Evolutionary conservation across 169 alveolate species (phyloP).

Genomic region (Babesia caballi): DNA sequence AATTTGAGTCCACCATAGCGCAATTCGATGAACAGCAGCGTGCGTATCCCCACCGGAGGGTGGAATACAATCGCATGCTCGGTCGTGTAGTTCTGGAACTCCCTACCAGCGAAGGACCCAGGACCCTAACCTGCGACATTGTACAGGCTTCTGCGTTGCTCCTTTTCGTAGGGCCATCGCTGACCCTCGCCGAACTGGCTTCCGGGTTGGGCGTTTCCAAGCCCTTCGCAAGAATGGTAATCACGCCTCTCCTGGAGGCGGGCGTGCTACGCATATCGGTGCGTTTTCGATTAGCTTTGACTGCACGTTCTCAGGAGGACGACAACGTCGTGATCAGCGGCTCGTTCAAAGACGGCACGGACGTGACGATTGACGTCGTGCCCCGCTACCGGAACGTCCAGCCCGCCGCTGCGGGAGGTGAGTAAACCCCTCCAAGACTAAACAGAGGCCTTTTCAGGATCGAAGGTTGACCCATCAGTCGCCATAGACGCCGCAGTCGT

Average conservation of each 20-base stretch:
- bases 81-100: conserved; percentile 24
- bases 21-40: not conserved
- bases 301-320: not conserved
- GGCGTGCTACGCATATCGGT: not conserved
- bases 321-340: not conserved
- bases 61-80: conserved; percentile 14
- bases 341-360: not conserved
- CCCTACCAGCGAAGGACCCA: not conserved
- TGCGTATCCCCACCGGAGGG: not conserved
- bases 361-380: conserved; percentile 22
- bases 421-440: not conserved
- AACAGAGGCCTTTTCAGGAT: not conserved
- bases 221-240: not conserved
- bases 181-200: not conserved
- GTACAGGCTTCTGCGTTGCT: conserved; percentile 47
- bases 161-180: conserved; percentile 4
- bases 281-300: not conserved
- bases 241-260: conserved; percentile 14
- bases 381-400: not conserved
- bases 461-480: not conserved
- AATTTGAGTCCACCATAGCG: not conserved
- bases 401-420: not conserved
- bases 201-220: not conserved
- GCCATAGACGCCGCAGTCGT: conserved; percentile 12
- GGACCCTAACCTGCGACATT: conserved; percentile 30